These are phyloP conservation scores for Fusarium sp. DNA, from an alignment of 2,329 filamentous ascomycete genomes.

Conservation along the genomic window DNA sequence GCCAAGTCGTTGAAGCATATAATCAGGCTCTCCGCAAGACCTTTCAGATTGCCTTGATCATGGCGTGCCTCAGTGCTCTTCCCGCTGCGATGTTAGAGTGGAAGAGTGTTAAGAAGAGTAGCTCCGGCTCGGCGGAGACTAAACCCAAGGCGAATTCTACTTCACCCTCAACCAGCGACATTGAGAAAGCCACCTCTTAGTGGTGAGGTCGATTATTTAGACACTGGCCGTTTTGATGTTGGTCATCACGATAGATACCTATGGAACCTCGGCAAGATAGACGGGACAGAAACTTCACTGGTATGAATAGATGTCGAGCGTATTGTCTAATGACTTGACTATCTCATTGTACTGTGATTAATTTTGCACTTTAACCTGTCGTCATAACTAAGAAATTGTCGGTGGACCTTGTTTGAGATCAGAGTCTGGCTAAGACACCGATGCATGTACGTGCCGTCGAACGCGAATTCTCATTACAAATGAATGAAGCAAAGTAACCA, in stretches of 20 bases:
- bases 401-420: not conserved
- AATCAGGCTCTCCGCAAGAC: constrained; percentile 65
- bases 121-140: not conserved
- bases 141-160: not conserved
- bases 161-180: not conserved
- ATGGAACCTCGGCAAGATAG: not conserved
- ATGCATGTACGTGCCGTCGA: too few species aligned
- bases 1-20: constrained; percentile 55
- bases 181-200: not conserved
- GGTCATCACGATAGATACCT: not conserved
- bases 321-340: not conserved
- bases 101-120: constrained; percentile 19
- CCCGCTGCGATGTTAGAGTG: constrained; percentile 22
- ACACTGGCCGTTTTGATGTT: too few species aligned
- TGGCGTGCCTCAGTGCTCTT: constrained; percentile 47
- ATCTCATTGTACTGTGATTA: not conserved
- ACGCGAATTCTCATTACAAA: not conserved
- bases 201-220: not conserved
- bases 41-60: constrained; percentile 66
- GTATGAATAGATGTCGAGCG: not conserved
- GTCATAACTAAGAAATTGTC: not conserved
- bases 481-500: not conserved
- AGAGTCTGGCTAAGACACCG: not conserved
- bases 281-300: not conserved
- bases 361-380: not conserved